These are phyloP conservation scores for Scheffersomyces cryptocercus DNA, from an alignment of 1,139 yeast genomes.

Conservation along the genomic window DNA sequence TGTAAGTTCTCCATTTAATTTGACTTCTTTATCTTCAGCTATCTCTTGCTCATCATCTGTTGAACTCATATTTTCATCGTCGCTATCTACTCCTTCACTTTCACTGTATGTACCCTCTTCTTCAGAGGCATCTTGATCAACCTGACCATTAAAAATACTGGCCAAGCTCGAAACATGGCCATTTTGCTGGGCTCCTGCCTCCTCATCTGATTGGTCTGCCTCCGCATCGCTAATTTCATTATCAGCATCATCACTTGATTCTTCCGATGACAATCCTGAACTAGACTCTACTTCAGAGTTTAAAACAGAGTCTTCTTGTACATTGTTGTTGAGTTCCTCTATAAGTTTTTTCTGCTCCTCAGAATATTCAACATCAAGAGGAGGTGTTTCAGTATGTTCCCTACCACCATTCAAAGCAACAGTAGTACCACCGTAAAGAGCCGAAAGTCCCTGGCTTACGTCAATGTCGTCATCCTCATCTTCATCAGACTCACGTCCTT, in stretches of 20 bases:
- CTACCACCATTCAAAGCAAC: slow-evolving; percentile 2
- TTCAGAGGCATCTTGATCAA: slow-evolving; percentile 2
- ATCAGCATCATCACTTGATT: slow-evolving; percentile 14
- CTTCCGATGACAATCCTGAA: slow-evolving; percentile 10
- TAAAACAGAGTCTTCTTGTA: slow-evolving; percentile 15
- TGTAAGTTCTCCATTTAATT: not conserved
- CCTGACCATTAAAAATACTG: not conserved
- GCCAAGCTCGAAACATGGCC: slow-evolving; percentile 1
- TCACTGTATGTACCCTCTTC: slow-evolving; percentile 20
- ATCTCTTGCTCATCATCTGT: slow-evolving; percentile 29
- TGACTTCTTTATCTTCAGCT: slow-evolving; percentile 2
- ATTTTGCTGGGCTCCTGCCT: slow-evolving; percentile 1
- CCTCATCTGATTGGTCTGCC: slow-evolving; percentile 8
- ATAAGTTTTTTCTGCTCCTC: slow-evolving; percentile 37
- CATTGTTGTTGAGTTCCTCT: slow-evolving; percentile 17
- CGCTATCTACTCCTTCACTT: slow-evolving; percentile 6
- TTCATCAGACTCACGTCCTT: slow-evolving; percentile 5
- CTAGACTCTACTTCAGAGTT: slow-evolving; percentile 24
- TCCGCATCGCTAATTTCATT: slow-evolving; percentile 16
- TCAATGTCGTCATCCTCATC: slow-evolving; percentile 23
- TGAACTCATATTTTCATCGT: slow-evolving; percentile 22
- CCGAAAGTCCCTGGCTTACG: slow-evolving; percentile 29
- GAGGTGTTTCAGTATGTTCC: not conserved
- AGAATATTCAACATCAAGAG: slow-evolving; percentile 26
- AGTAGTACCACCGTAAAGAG: slow-evolving; percentile 26